Evolutionary conservation across 441 rosid genomes (phyloP), one percentile per base, ranked within the genome.

Genomic region (Pelargonium citronellum): DNA sequence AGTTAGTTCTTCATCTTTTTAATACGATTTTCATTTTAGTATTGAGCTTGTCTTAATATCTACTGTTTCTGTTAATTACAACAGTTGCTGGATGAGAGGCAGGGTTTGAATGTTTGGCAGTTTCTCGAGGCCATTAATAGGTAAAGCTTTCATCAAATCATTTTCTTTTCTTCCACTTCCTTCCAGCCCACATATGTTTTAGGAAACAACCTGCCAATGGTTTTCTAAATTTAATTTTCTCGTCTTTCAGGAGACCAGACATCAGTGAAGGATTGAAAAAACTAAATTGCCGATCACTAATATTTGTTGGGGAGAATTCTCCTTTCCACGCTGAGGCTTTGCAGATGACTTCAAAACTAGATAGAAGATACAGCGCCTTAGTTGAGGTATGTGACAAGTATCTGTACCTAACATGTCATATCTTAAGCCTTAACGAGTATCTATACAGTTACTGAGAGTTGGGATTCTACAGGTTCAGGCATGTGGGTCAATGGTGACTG

Each of bases 401-500:
- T 34, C 39, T 5, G 6, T 34, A 34, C 39, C 39, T 44, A 44
- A 44, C 12, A 11, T 44, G 11, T 44, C 47, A 44, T 44, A 44
- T 44, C 10, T 0, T 9, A 44, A 13, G 12, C 47, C 47, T 44
- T 44, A 34, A 34, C 1, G 39, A 34, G 6, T 34, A 34, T 34
- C 39, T 34, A 34, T 34, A 34, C 39, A 44, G 10, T 44, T 44
- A 44, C 47, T 44, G 47, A 44, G 47, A 44, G 12, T 8, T 44
- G 39, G 27, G 47, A 44, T 30, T 41, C 49, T 73, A 57, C 87
- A 92, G 98, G 98, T 93, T 75, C 97, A 94, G 77, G 92, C 90
- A 69, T 91, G 99, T 70, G 99, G 99, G 20, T 94, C 99, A 0
- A 73, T 90, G 85, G 99, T 94, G 81, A 91, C 95, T 3, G 97